Evolutionary conservation across 371 early-diverging fungal genomes (phyloP).

Genomic region (Dichotomocladium elegans): DNA sequence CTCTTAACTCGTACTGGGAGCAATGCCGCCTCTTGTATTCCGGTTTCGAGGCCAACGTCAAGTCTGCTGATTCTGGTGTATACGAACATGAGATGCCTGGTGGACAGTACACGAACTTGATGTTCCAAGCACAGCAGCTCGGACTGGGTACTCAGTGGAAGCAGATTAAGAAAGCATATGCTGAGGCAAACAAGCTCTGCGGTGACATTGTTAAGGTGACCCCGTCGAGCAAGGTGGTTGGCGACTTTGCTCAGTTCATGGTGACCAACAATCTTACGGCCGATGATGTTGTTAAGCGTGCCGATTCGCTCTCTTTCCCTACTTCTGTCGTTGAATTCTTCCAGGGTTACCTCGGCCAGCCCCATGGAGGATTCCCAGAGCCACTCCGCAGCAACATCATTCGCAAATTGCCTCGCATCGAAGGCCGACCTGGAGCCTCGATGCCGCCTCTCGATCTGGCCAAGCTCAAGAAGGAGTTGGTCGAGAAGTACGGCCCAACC

Average conservation of each 20-base stretch:
- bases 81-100: conserved; percentile 97
- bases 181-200: conserved; percentile 85
- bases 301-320: conserved; percentile 83
- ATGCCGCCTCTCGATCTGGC: conserved; percentile 78
- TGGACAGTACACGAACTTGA: conserved; percentile 94
- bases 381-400: conserved; percentile 82
- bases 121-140: conserved; percentile 92
- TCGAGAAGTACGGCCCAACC: conserved; percentile 68
- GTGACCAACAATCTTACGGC: conserved; percentile 80
- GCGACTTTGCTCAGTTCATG: conserved; percentile 96
- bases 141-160: conserved; percentile 93
- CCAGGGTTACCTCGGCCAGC: conserved; percentile 93
- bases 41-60: conserved; percentile 90
- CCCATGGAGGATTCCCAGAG: conserved; percentile 93
- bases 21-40: conserved; percentile 91
- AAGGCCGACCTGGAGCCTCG: conserved; percentile 84
- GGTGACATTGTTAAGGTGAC: conserved; percentile 97
- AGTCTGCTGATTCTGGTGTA: conserved; percentile 84
- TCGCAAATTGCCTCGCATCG: conserved; percentile 68
- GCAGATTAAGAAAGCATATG: conserved; percentile 89
- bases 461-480: conserved; percentile 64
- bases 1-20: conserved; percentile 94
- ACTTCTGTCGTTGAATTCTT: conserved; percentile 92
- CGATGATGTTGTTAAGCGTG: conserved; percentile 74
- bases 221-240: conserved; percentile 95